These are phyloP conservation scores for Suillus fuscotomentosus DNA, from an alignment of 768 basidiomycete species.

Conservation along the genomic window DNA sequence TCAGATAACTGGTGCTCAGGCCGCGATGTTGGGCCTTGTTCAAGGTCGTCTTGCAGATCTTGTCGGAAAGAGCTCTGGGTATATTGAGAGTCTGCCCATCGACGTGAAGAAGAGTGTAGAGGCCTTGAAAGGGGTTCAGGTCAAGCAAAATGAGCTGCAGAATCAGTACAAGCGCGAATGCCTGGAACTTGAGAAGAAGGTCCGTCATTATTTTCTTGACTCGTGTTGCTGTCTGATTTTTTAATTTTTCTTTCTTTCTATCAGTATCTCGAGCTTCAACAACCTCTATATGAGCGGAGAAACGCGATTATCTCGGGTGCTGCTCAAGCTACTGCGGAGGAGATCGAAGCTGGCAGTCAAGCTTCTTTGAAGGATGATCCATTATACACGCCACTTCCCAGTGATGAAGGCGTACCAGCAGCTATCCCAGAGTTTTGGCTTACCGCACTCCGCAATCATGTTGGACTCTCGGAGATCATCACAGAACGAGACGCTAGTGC, in stretches of 20 bases:
- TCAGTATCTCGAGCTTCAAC: slow-evolving; percentile 74
- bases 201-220: slow-evolving; percentile 31
- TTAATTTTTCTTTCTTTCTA: not conserved
- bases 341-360: slow-evolving; percentile 78
- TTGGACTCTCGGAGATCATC: slow-evolving; percentile 82
- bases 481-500: slow-evolving; percentile 90
- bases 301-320: slow-evolving; percentile 79
- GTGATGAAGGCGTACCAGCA: slow-evolving; percentile 42
- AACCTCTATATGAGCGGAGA: slow-evolving; percentile 86
- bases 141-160: slow-evolving; percentile 87
- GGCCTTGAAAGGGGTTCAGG: slow-evolving; percentile 92
- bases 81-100: slow-evolving; percentile 84
- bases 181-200: slow-evolving; percentile 94
- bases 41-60: slow-evolving; percentile 84
- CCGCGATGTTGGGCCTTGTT: slow-evolving; percentile 81
- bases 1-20: slow-evolving; percentile 46
- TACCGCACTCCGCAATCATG: slow-evolving; percentile 91
- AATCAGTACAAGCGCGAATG: slow-evolving; percentile 93
- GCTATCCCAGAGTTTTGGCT: slow-evolving; percentile 96
- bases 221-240: slow-evolving; percentile 13
- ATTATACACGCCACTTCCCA: slow-evolving; percentile 61
- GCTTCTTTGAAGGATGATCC: slow-evolving; percentile 74
- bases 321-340: slow-evolving; percentile 70
- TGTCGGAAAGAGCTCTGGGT: slow-evolving; percentile 90
- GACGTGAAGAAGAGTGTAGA: slow-evolving; percentile 84